These are phyloP conservation scores for Chamaecyparis obtusa DNA, from an alignment of 75 land plant genomes.

Conservation along the genomic window DNA sequence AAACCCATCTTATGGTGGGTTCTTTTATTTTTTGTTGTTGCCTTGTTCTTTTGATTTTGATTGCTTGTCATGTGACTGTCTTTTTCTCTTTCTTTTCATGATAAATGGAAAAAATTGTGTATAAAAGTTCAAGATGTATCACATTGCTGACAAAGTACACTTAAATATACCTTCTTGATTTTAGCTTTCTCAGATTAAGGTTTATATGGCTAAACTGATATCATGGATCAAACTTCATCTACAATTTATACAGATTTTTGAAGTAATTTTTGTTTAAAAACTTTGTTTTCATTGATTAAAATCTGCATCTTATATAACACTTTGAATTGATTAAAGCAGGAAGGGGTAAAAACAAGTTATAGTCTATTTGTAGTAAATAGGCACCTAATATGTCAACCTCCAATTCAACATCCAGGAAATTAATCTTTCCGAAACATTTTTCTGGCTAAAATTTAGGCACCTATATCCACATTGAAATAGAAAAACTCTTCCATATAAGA, in stretches of 20 bases:
- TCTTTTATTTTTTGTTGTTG: neutral
- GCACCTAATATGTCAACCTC: too few species aligned
- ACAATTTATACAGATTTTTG: neutral
- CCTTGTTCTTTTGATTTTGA: neutral
- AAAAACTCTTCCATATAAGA: too few species aligned
- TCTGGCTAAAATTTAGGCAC: too few species aligned
- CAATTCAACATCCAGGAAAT: too few species aligned
- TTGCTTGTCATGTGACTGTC: neutral
- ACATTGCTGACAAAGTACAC: neutral
- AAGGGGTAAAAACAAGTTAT: too few species aligned
- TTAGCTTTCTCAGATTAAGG: neutral
- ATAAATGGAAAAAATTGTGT: neutral
- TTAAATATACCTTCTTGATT: neutral
- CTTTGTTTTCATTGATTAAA: neutral
- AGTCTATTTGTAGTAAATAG: too few species aligned
- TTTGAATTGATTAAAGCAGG: too few species aligned
- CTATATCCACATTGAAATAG: too few species aligned
- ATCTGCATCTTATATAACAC: too few species aligned
- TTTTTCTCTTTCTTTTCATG: neutral
- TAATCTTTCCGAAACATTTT: too few species aligned
- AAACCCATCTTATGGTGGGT: constrained; percentile 4
- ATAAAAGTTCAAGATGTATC: neutral
- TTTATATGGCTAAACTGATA: neutral
- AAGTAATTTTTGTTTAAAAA: neutral
- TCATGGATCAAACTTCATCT: neutral